Evolutionary conservation across 768 basidiomycete genomes (phyloP).

Genomic region (Cystofilobasidium ferigula): DNA sequence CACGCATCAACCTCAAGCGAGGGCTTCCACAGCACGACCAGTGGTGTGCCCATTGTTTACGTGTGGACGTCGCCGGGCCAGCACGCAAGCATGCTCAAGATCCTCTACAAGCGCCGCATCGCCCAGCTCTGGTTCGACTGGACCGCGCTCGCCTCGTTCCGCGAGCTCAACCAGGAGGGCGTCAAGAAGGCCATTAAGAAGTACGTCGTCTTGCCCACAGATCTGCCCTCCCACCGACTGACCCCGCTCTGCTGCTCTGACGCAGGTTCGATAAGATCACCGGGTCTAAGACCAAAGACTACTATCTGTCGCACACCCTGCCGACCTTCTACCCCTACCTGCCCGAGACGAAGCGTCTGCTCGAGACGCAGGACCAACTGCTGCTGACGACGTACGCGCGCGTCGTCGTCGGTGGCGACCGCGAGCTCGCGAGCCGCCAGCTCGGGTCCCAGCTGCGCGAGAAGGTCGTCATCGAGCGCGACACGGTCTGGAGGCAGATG

Average conservation of each 20-base stretch:
- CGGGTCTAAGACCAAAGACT: slow-evolving; percentile 35
- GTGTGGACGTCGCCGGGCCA: slow-evolving; percentile 72
- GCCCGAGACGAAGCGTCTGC: slow-evolving; percentile 33
- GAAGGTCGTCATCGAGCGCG: slow-evolving; percentile 91
- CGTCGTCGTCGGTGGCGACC: slow-evolving; percentile 68
- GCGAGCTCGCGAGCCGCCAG: slow-evolving; percentile 59
- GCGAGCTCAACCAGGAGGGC: slow-evolving; percentile 83
- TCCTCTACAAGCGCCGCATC: slow-evolving; percentile 80
- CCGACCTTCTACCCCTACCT: slow-evolving; percentile 18
- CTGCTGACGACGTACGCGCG: slow-evolving; percentile 59
- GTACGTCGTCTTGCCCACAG: slow-evolving; percentile 41
- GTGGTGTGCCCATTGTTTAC: slow-evolving; percentile 39
- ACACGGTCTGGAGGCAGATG: slow-evolving; percentile 95
- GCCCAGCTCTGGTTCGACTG: slow-evolving; percentile 67
- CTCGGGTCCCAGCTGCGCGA: slow-evolving; percentile 78
- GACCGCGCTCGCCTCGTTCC: slow-evolving; percentile 68
- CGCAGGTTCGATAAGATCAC: slow-evolving; percentile 87
- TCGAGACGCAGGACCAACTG: slow-evolving; percentile 62
- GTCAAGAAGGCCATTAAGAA: slow-evolving; percentile 95
- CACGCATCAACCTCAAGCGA: slow-evolving; percentile 1
- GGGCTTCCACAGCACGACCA: slow-evolving; percentile 12
- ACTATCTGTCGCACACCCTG: slow-evolving; percentile 18
- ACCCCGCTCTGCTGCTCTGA: not conserved
- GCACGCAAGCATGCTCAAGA: slow-evolving; percentile 69
- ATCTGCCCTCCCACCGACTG: not conserved